Percentiles rank a stretch among this genome's conserved stretches.
Evolutionary conservation across 2,329 filamentous ascomycete species (phyloP).

Genomic region (Geosmithia morbida): DNA sequence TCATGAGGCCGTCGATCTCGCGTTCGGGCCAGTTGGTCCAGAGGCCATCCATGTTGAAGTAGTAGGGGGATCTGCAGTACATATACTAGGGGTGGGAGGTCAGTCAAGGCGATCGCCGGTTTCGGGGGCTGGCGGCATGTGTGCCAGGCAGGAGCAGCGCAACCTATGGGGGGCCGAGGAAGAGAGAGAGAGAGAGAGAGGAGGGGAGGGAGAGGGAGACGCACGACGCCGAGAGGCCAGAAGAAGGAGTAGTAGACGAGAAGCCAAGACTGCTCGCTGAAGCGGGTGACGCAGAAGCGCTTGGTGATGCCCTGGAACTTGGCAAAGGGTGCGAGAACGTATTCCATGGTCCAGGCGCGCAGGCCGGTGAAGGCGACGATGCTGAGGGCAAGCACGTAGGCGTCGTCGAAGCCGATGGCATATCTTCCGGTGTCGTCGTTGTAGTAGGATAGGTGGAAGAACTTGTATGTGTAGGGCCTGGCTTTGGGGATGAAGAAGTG

Average conservation of each 20-base stretch:
- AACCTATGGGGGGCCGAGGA: background rate
- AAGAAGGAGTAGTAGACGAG: slow-evolving; percentile 70
- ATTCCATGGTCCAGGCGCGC: slow-evolving; percentile 75
- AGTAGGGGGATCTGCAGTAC: slow-evolving; percentile 64
- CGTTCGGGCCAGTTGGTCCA: slow-evolving; percentile 79
- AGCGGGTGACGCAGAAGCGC: slow-evolving; percentile 63
- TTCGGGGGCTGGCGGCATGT: background rate
- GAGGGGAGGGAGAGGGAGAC: slow-evolving; percentile 13
- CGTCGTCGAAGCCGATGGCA: slow-evolving; percentile 64
- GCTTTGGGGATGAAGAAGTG: slow-evolving; percentile 74
- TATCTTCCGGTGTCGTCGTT: slow-evolving; percentile 56
- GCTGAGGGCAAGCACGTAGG: slow-evolving; percentile 62
- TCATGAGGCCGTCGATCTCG: slow-evolving; percentile 59
- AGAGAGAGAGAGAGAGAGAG: background rate
- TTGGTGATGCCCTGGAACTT: slow-evolving; percentile 58
- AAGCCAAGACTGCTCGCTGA: slow-evolving; percentile 91
- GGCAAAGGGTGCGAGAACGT: slow-evolving; percentile 67
- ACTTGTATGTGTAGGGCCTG: slow-evolving; percentile 66
- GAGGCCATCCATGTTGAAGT: slow-evolving; percentile 58
- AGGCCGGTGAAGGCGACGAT: slow-evolving; percentile 78
- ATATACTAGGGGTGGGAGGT: slow-evolving; percentile 46
- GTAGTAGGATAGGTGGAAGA: slow-evolving; percentile 77
- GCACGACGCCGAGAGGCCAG: slow-evolving; percentile 73
- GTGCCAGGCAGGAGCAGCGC: no score
- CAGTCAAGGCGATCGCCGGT: background rate